phyloP scores from a whole-genome alignment of 169 alveolate genomes.

The Cryptosporidium felis region DNA sequence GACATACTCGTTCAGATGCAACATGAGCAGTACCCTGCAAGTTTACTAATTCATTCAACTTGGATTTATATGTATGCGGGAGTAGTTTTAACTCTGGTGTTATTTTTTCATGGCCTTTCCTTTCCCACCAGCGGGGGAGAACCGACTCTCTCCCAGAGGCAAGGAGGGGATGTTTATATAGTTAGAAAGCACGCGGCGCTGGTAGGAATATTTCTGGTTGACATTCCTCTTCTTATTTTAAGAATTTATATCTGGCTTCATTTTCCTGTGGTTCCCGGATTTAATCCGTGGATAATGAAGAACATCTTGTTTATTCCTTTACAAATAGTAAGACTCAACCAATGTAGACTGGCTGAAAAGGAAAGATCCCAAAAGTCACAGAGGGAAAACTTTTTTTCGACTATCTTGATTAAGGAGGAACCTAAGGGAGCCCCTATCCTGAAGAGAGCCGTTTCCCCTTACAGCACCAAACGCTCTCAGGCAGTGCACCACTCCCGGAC shows the following conservation, averaged over 20 bases:
- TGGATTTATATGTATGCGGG: slow-evolving; percentile 76
- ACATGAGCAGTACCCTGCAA: slow-evolving; percentile 68
- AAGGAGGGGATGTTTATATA: slow-evolving; percentile 73
- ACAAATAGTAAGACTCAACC: slow-evolving; percentile 76
- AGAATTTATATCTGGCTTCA: slow-evolving; percentile 74
- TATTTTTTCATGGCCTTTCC: slow-evolving; percentile 76
- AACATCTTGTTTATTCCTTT: slow-evolving; percentile 70
- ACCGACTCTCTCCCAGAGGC: slow-evolving; percentile 34
- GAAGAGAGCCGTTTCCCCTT: slow-evolving; percentile 11
- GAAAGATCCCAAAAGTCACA: slow-evolving; percentile 75
- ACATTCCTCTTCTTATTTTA: slow-evolving; percentile 72
- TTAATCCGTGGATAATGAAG: slow-evolving; percentile 76
- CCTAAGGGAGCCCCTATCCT: background rate
- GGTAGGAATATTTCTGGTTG: slow-evolving; percentile 77
- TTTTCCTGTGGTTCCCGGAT: slow-evolving; percentile 76
- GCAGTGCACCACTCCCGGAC: background rate
- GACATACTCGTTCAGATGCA: slow-evolving; percentile 74
- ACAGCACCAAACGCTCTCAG: background rate
- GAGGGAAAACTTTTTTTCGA: slow-evolving; percentile 34
- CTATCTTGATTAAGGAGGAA: background rate
- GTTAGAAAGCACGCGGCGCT: slow-evolving; percentile 77
- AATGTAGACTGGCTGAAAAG: slow-evolving; percentile 76
- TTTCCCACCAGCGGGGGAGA: slow-evolving; percentile 77
- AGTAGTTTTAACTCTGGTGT: slow-evolving; percentile 70
- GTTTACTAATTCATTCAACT: slow-evolving; percentile 63